Base-by-base conservation (phyloP, 495 filamentous ascomycete genomes). In the Acidomyces sp. region DNA sequence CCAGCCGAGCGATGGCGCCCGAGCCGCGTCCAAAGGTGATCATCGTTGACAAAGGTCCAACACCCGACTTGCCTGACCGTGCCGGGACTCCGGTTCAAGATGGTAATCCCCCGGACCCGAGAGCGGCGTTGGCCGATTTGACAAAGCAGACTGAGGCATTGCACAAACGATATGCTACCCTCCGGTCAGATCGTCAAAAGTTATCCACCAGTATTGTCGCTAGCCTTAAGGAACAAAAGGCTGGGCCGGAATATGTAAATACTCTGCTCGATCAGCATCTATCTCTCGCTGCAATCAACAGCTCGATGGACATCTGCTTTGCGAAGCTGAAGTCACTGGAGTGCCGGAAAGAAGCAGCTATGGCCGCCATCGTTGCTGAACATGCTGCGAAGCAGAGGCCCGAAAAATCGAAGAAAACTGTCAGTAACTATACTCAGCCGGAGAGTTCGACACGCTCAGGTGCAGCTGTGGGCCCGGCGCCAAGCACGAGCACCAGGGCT, bases 281-380 rank as follows among this genome's bases (percentile, higher is more conserved):
- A 19, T 41, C 24, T 2, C 24, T 50, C 5, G 39, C 41, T n/a
- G 47, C 47, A 2, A 46, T 50, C 36, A 50, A 45, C 37, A 33
- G 22, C 22, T 45, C 47, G n/a, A 50, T 50, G 41, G 47, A 50
- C 26, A 46, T 50, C n/a, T 45, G 41, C 30, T 50, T 50, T 32
- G 47, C 47, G 3, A 45, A 46, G 23, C 23, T 50, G 11, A 50
- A 41, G 20, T 45, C 47, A 16, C 36, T 50, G 1, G 47, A 50
- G 4, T 50, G 47, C 23, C 11, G 42, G 3, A 50, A 46, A 23
- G 47, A 50, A 27, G 47, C 35, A 15, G 47, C 47, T 6, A 41
- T 50, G 32, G 21, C 19, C 18, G 37, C 38, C 15, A 27, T 37
- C 3, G 20, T 40, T 9, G 23, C 27, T 1, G 15, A 28, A 12